Evolutionary conservation across 768 basidiomycete species (phyloP), one percentile per base, ranked within the genome.

Genomic region (Trametes sanguinea): DNA sequence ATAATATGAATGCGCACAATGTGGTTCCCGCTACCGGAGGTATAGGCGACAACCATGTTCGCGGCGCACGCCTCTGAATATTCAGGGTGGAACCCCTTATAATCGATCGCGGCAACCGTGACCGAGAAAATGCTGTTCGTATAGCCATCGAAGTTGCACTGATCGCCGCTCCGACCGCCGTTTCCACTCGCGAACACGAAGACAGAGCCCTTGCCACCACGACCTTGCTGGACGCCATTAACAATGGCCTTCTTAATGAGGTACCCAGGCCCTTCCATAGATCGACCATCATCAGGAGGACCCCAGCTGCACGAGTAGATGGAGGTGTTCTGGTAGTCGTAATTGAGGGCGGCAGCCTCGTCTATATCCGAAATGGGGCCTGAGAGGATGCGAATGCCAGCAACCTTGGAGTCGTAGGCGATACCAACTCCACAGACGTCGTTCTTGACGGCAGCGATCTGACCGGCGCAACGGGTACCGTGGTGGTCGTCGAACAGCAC

Each of bases 131-230:
- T 95, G 69, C 90, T 93, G 72, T 99, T 99, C 11, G 97, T 99
- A 74, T 99, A 99, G 6, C 97, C 97, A 67, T 98, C 96, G 71
- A 99, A 98, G 73, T 99, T 99, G 80, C 97, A 99, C 74, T 98
- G 96, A 71, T 99, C 97, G 16, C 90, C 93, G 57, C 83, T 82
- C 7, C 83, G 83, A 33, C 94, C 97, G 7, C 97, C 97, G 71
- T 99, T 99, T 0, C 97, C 97, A 56, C 93, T 95, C 4, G 97
- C 97, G 70, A 98, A 99, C 30, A 99, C 97, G 66, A 91, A 98
- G 63, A 99, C 81, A 35, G 91, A 94, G 1, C 97, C 97, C 70
- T 92, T 94, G 27, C 95, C 94, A 30, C 76, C 82, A 47, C 97
- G 85, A 2, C 97, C 97, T 37, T 91, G 88, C 73, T 91, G 89